Evolutionary conservation across 1,284 basidiomycete genomes (phyloP), one percentile per base, ranked within the genome.

Genomic region (Malassezia brasiliensis): DNA sequence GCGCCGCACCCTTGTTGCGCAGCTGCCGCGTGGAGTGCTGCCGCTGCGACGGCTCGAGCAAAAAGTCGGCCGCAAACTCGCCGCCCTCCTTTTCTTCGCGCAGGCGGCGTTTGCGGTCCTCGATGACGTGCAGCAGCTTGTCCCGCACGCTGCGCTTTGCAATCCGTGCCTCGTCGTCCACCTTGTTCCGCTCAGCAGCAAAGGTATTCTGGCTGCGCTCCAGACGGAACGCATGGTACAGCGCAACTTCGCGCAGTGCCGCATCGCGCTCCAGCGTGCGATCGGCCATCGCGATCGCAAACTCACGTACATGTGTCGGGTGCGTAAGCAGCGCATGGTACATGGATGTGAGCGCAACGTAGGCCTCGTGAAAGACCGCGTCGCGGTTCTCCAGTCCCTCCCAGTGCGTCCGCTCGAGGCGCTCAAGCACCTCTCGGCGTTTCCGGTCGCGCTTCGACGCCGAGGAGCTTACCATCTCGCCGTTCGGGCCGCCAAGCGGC

Each of bases 21-120:
- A 74, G 57, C 56, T 72, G 72, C n/a, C 72, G 65, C 22, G 69
- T 74, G 0, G 72, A 64, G 42, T 72, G 69, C n/a, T 66, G 62
- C 45, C 72, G 60, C 40, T 67, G 64, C 34, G 65, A 39, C 12
- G 50, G 38, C 45, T 59, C 59, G 6, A 60, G 38, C n/a, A 60
- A 37, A 40, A 52, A 50, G 28, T 62, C 69, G 14, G 63, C 63
- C 1, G 64, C 62, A 2, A 68, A 65, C 52, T 73, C 72, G 41
- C 67, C 72, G 28, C 68, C 62, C 38, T 74, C 72, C 49, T 65
- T 67, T 28, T 74, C 72, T 31, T 73, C 70, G 22, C 61, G 61
- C 49, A 74, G 55, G 17, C 64, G 56, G 42, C 61, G 65, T 52
- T 69, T 65, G 47, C 69, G 61, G 31, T 72, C 66, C 45, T 74